Percentiles rank a stretch among this genome's conserved stretches.
Evolutionary conservation across 495 filamentous ascomycete genomes (phyloP).

Genomic region (Talaromyces wortmannii): DNA sequence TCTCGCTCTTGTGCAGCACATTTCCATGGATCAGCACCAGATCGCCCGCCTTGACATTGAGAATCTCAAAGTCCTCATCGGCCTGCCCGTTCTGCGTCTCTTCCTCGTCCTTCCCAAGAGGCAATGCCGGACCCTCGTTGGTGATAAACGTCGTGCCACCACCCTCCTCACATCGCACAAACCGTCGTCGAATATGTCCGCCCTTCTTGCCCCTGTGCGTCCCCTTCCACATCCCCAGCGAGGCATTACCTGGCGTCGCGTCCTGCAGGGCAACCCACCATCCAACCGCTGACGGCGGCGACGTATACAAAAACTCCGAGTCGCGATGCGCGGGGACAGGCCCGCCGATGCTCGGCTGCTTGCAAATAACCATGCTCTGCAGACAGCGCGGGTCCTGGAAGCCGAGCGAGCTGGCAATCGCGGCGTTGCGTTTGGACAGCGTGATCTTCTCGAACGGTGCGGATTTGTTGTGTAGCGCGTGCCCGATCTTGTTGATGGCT

Average conservation of each 20-base stretch:
- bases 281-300: constrained; percentile 83
- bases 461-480: constrained; percentile 74
- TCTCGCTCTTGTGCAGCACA: constrained; percentile 91
- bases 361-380: constrained; percentile 97
- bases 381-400: constrained; percentile 70
- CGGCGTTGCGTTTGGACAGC: constrained; percentile 45
- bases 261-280: constrained; percentile 98
- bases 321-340: constrained; percentile 86
- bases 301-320: constrained; percentile 85
- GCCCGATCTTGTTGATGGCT: constrained; percentile 96
- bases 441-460: constrained; percentile 62
- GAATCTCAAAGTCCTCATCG: constrained; percentile 57
- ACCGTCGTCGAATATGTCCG: constrained; percentile 55
- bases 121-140: constrained; percentile 40
- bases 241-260: constrained; percentile 76
- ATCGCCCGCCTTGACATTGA: constrained; percentile 79
- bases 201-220: constrained; percentile 50
- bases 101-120: constrained; percentile 32
- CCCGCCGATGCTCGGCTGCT: constrained; percentile 92
- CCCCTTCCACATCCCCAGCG: constrained; percentile 75
- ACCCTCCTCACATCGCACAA: constrained; percentile 55
- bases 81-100: constrained; percentile 20
- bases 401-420: constrained; percentile 62
- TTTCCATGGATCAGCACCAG: constrained; percentile 96
- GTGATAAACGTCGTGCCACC: constrained; percentile 50